Conservation (phyloP, 202 grass and related monocot genomes). For the Saccharum hybrid region DNA sequence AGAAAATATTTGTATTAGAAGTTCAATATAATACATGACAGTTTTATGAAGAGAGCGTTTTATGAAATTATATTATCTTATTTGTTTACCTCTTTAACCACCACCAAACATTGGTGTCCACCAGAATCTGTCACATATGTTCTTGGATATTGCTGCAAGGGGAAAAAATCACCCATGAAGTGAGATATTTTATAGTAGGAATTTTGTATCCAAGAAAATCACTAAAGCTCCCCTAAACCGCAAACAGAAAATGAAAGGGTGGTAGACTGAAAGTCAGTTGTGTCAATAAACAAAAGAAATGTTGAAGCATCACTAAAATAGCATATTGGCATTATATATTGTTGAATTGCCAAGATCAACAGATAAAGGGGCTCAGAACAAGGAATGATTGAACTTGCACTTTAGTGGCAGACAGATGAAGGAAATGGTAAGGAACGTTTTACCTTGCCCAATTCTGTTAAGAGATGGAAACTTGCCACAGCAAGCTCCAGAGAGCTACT, state of each 20-base stretch:
- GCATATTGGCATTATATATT: slow-evolving; percentile 25
- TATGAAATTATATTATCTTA: slow-evolving; percentile 10
- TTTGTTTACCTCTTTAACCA: slow-evolving; percentile 68
- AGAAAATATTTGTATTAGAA: slow-evolving; percentile 26
- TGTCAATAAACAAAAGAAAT: slow-evolving; percentile 22
- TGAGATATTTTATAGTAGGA: slow-evolving; percentile 30
- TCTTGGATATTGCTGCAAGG: slow-evolving; percentile 78
- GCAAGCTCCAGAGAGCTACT: slow-evolving; percentile 74
- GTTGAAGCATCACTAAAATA: slow-evolving; percentile 9
- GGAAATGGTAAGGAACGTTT: slow-evolving; percentile 31
- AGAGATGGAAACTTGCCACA: slow-evolving; percentile 76
- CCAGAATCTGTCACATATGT: slow-evolving; percentile 53
- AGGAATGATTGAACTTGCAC: neutral
- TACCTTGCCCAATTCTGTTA: slow-evolving; percentile 81
- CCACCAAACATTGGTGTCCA: slow-evolving; percentile 42
- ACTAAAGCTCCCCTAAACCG: slow-evolving; percentile 10
- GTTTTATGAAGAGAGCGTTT: slow-evolving; percentile 10
- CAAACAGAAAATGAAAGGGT: neutral
- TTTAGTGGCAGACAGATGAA: slow-evolving; percentile 26
- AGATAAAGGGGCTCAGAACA: neutral
- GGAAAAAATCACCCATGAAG: slow-evolving; percentile 31
- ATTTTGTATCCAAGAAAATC: neutral
- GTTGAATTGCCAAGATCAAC: neutral
- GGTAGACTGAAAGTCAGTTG: slow-evolving; percentile 24
- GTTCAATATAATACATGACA: slow-evolving; percentile 15